Base-by-base conservation (phyloP, 345 rosid genomes). In the Atalantia buxifolia region DNA sequence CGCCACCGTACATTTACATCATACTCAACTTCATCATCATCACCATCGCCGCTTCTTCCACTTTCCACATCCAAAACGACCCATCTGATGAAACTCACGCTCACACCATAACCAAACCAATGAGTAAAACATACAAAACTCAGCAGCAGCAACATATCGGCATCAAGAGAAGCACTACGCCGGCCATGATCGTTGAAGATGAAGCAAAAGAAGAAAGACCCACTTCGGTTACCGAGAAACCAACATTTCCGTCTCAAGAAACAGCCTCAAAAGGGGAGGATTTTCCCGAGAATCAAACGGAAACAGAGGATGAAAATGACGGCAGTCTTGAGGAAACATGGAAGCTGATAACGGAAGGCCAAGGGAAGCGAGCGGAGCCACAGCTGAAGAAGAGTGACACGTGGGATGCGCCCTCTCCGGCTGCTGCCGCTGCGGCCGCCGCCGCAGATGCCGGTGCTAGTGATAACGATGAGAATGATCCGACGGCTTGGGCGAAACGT, bases 1-100 rank as follows among this genome's bases (percentile, higher is more conserved):
- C 89, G 61, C 93, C 91, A 8, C 90, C 83, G 18, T 90, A 85
- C 80, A 80, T 90, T 35, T 88, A 84, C 68, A 76, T 90, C 48
- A 63, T 90, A 71, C 68, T 88, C 82, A 86, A 90, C 69, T 80
- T 83, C 80, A 83, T 90, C 77, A 84, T 90, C 77, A 16, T 88
- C 76, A 72, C 84, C 82, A 85, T 89, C 40, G 85, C 74, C 40
- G 88, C 87, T 31, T 85, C 83, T 10, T 85, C 86, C 69, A 64
- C 74, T 9, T 74, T 69, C 79, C 71, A 72, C 1, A 81, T 64
- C 76, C 85, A 67, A 27, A 68, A 69, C 56, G 25, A 50, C 79
- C 48, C 7, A 60, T 27, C 65, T 9, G 75, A 50, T 13, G 27
- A 71, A 22, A 48, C 18, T 45, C 7, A 33, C 70, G 12, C 57